Base-by-base conservation (phyloP, 1,284 basidiomycete genomes). In the Rhodotorula sp. region DNA sequence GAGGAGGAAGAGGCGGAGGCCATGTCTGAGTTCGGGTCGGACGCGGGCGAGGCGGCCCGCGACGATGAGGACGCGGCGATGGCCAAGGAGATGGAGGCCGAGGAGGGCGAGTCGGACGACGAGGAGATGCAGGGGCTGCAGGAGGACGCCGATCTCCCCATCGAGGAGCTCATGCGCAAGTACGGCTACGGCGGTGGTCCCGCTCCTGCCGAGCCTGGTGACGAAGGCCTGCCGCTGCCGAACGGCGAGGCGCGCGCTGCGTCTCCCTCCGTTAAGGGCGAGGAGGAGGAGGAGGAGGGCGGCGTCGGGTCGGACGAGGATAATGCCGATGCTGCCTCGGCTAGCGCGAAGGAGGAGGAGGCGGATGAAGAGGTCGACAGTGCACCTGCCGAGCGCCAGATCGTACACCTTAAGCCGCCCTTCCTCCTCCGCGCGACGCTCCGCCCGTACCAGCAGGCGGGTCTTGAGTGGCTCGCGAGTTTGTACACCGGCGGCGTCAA, bases 381-480 rank as follows among this genome's bases (percentile, higher is more conserved):
- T 48, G 37, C 27, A n/a, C 27, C 46, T 17, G 10, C 61, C 9
- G 59, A 60, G 29, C 62, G 69, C 41, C 72, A 78, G 53, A 44
- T 63, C 53, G 53, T 36, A n/a, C 66, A 63, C 10, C 59, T 61
- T 66, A 29, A 85, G 54, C 87, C 89, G 19, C 94, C 95, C 0
- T 86, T 92, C 66, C 84, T 98, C 15, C 85, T 98, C 3, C 89
- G 96, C 22, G 96, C 94, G 1, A 87, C 87, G 4, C 85, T 99
- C 51, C 89, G 95, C 29, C 94, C 94, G 1, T 99, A 99, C 80
- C 96, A 99, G 80, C 92, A 95, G 76, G 88, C 90, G 22, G 96
- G 96, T 0, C 83, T 98, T 64, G 94, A 98, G 79, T 99, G 96
- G 96, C 88, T 99, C 15, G 91, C 92, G 0, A 92, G 89, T 79